A percentile compares a stretch with the other conserved stretches of the same genome.
Evolutionary conservation across 306 rosid genomes (phyloP).

Genomic region (Quercus rubra): DNA sequence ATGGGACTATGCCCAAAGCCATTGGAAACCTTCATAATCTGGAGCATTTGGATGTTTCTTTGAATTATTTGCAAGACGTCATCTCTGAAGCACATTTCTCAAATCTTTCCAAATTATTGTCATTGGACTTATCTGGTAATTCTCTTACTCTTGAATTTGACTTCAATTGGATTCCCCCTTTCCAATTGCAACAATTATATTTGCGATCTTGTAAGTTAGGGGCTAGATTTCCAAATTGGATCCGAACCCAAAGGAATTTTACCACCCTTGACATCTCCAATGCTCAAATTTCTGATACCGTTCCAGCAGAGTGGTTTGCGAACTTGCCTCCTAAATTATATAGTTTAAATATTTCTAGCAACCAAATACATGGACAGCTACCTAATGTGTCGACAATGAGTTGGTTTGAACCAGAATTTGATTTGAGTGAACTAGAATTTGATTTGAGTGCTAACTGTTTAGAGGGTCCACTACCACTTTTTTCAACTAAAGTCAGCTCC

Average conservation of each 20-base stretch:
- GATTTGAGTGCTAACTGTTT: constrained; percentile 25
- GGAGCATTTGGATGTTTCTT: not conserved
- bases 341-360: constrained; percentile 20
- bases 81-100: not conserved
- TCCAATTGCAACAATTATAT: accelerated
- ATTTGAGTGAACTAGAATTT: not conserved
- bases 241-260: not conserved
- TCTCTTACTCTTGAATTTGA: not conserved
- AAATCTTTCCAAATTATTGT: not conserved
- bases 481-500: accelerated
- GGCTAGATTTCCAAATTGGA: constrained; percentile 6
- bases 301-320: too few species aligned
- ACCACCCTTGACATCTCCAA: accelerated
- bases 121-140: not conserved
- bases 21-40: constrained; percentile 5
- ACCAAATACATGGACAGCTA: constrained; percentile 15
- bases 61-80: not conserved
- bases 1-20: not conserved
- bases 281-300: too few species aligned
- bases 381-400: not conserved
- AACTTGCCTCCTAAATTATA: accelerated
- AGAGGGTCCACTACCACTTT: not conserved
- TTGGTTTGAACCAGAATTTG: too few species aligned
- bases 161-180: not conserved
- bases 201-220: constrained; percentile 16